Base-by-base conservation (phyloP, 768 basidiomycete genomes). In the Pleurotus citrinopileatus region DNA sequence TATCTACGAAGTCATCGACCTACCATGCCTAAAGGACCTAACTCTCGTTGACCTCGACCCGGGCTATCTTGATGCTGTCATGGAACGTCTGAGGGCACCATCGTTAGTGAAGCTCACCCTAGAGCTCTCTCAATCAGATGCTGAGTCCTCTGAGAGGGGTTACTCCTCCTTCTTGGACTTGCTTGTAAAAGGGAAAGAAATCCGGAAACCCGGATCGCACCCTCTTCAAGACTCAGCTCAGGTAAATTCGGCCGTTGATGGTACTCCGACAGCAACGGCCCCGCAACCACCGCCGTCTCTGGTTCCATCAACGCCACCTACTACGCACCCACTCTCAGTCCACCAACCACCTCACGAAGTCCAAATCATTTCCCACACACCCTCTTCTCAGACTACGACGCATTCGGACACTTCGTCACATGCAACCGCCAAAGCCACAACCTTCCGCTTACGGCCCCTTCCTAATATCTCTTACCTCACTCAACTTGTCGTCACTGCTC, bases 111-210 rank as follows among this genome's bases (percentile, higher is more conserved):
- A 62, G 29, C 75, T 86, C 20, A 68, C 71, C 32, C 70, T 84
- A 58, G 76, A 79, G 60, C 69, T 83, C 17, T 76, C 78, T n/a
- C 79, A 80, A 26, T 77, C 81, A 61, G 78, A 53, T 36, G 70
- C 82, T 56, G 76, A 80, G 60, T 67, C 81, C 17, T 76, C 78
- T n/a, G 79, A 80, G 27, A 77, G 81, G 62, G 78, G 82, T 63
- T 82, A 74, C 60, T 75, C 76, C 23, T 63, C 69, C 4, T 79
- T 80, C 60, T 61, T 82, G 17, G 65, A 71, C 34, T 63, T 77
- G 46, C 54, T 78, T 13, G 65, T 70, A 26, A 62, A 63, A 8
- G 50, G 53, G 19, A 45, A 52, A 42, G 44, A 40, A 13, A 48
- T 57, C 45, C 6, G 20, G 17, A 37, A 32, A 13, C 44, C 55